Evolutionary conservation across 73 alveolate species (phyloP), one percentile per base, ranked within the genome.

Genomic region (Diophrys appendiculata): DNA sequence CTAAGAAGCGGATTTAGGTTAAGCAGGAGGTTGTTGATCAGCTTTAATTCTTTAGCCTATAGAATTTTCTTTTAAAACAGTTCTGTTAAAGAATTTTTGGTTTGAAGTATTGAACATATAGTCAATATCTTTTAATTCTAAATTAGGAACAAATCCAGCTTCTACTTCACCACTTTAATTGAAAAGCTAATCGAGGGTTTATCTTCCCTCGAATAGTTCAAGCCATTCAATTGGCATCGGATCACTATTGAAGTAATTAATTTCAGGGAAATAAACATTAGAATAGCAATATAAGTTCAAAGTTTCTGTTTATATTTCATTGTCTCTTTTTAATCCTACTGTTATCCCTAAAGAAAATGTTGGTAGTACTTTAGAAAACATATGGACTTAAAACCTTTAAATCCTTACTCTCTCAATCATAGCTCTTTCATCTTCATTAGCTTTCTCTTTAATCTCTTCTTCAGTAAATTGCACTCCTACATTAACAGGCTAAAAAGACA

Each of bases 241-340:
- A 43, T 43, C 60, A 43, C 60, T 43, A 18, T 43, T 43, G 60
- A 11, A 43, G 60, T 43, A 43, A 18, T 43, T 43, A 11, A 43
- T 43, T 43, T 43, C 60, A 11, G 60, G 60, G 60, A 43, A 43
- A 18, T 43, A 43, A 18, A 82, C 87, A 67, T 82, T 79, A 31
- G 83, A 70, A 52, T 82, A 70, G 30, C 82, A 81, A 71, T 87
- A 77, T 5, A 87, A 77, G 55, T 69, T 69, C 33, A 87, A 32
- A 33, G 81, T 87, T 5, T 82, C 87, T 22, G 88, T 87, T 52
- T 87, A 75, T 13, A 69, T 74, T 68, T 43, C 75, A 25, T 34
- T 25, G 22, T 87, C 69, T 28, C 75, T 67, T 67, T 67, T 67
- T 22, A 67, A 54, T 3, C 75, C 75, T 1, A 67, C 53, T 25